Evolutionary conservation across 1,284 basidiomycete genomes (phyloP).

Genomic region (Apiotrichum laibachii): DNA sequence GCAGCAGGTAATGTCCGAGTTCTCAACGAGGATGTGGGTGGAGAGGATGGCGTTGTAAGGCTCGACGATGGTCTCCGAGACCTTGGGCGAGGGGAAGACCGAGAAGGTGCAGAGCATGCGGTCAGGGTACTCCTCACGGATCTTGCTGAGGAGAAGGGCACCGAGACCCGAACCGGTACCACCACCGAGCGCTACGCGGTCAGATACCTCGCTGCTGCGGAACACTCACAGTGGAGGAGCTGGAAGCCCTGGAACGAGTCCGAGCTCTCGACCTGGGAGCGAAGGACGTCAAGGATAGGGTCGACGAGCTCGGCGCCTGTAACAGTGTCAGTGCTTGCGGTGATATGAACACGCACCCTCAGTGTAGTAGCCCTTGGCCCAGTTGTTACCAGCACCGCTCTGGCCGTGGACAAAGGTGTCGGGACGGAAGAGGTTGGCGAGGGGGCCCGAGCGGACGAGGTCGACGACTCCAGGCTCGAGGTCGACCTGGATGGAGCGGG

Average conservation of each 20-base stretch:
- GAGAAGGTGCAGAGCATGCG: conserved; percentile 93
- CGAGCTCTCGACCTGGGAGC: conserved; percentile 73
- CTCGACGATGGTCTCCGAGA: conserved; percentile 94
- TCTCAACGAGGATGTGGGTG: conserved; percentile 86
- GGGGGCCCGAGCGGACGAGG: conserved; percentile 58
- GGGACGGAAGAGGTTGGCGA: conserved; percentile 69
- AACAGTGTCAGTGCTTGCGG: background rate
- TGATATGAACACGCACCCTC: conserved; percentile 59
- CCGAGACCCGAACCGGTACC: conserved; percentile 88
- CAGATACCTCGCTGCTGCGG: background rate
- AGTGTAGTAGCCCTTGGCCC: conserved; percentile 64
- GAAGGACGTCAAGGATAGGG: conserved; percentile 69
- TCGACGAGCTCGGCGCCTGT: conserved; percentile 88
- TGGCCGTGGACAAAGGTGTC: conserved; percentile 82
- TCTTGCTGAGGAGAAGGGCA: conserved; percentile 74
- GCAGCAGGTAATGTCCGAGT: conserved; percentile 83
- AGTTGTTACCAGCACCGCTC: conserved; percentile 58
- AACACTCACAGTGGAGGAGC: conserved; percentile 66
- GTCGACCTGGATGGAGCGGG: conserved; percentile 87
- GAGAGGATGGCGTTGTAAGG: conserved; percentile 85
- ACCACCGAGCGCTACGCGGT: conserved; percentile 67
- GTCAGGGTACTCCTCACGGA: conserved; percentile 89
- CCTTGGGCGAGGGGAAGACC: conserved; percentile 85
- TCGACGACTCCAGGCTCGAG: conserved; percentile 88
- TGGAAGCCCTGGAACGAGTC: conserved; percentile 94